phyloP scores from a whole-genome alignment of 164 flowering plant species.

The Warburgia ugandensis region DNA sequence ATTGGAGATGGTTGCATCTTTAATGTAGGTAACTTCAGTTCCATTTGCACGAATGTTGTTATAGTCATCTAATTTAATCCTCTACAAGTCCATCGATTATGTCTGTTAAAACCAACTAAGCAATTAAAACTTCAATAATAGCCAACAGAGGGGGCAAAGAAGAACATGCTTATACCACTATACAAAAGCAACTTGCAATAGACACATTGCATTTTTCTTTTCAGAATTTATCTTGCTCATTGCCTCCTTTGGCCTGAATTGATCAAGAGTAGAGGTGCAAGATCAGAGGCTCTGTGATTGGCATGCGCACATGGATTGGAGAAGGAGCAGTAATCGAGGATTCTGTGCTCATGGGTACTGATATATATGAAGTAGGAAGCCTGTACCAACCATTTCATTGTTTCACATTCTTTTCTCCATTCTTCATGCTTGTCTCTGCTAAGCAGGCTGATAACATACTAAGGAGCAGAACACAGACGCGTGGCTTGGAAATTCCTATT shows the following conservation, averaged over 20 bases:
- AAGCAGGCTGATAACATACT: constrained; percentile 22
- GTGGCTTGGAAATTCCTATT: constrained; percentile 31
- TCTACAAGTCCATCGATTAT: no score
- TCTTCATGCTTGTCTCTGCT: neutral
- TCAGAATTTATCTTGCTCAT: neutral
- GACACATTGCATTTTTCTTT: neutral
- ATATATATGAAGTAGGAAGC: constrained; percentile 34
- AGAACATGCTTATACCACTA: no score
- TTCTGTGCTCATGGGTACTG: constrained; percentile 74
- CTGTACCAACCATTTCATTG: neutral
- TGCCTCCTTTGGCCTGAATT: neutral
- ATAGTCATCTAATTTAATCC: no score
- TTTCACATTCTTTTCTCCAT: neutral
- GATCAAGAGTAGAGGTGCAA: constrained; percentile 53
- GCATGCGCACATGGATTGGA: constrained; percentile 50
- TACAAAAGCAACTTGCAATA: no score
- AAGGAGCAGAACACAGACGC: constrained; percentile 14
- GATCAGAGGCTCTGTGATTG: constrained; percentile 60
- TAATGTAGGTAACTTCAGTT: constrained; percentile 34
- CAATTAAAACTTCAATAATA: no score
- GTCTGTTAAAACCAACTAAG: no score
- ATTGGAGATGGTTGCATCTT: constrained; percentile 84
- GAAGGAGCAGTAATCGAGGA: constrained; percentile 60
- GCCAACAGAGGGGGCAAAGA: no score
- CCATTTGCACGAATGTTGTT: no score